These are phyloP conservation scores for Boletus subparvulus DNA, from an alignment of 768 basidiomycete species.

Conservation along the genomic window DNA sequence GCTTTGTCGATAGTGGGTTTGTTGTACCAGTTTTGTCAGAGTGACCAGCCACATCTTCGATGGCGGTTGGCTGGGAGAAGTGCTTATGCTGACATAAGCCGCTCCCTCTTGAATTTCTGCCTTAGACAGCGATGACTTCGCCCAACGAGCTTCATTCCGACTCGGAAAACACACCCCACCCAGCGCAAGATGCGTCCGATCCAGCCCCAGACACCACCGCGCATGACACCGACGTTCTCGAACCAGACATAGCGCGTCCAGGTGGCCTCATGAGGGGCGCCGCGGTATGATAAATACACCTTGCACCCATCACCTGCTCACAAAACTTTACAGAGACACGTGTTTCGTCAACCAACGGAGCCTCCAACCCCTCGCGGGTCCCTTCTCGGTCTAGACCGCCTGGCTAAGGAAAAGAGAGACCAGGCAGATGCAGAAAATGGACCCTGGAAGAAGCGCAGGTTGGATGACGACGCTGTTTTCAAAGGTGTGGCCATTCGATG, in stretches of 20 bases:
- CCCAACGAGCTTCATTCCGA: too few relatives aligned
- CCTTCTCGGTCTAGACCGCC: slow-evolving; percentile 79
- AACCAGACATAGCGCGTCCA: slow-evolving; percentile 71
- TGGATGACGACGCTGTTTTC: slow-evolving; percentile 71
- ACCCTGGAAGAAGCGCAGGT: slow-evolving; percentile 60
- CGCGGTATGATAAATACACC: slow-evolving; percentile 41
- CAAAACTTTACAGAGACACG: slow-evolving; percentile 56
- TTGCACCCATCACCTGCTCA: slow-evolving; percentile 1
- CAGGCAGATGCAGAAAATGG: slow-evolving; percentile 47
- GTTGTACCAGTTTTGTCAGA: too few relatives aligned
- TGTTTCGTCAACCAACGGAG: slow-evolving; percentile 74
- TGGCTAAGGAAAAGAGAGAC: slow-evolving; percentile 86
- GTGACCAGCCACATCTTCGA: too few relatives aligned
- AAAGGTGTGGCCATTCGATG: slow-evolving; percentile 60
- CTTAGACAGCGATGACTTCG: slow-evolving; percentile 27
- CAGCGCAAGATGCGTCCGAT: slow-evolving; percentile 52
- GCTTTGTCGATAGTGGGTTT: too few relatives aligned
- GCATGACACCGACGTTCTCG: slow-evolving; percentile 78
- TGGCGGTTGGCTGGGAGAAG: too few relatives aligned
- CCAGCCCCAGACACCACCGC: slow-evolving; percentile 74
- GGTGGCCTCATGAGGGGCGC: slow-evolving; percentile 79
- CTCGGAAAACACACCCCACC: too few relatives aligned
- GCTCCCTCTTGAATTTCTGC: too few relatives aligned
- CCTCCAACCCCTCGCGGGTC: slow-evolving; percentile 80
- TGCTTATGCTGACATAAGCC: too few relatives aligned